A percentile compares a stretch with the other conserved stretches of the same genome.
Conservation (phyloP, 1,284 basidiomycete species). For the Irpex sp. region DNA sequence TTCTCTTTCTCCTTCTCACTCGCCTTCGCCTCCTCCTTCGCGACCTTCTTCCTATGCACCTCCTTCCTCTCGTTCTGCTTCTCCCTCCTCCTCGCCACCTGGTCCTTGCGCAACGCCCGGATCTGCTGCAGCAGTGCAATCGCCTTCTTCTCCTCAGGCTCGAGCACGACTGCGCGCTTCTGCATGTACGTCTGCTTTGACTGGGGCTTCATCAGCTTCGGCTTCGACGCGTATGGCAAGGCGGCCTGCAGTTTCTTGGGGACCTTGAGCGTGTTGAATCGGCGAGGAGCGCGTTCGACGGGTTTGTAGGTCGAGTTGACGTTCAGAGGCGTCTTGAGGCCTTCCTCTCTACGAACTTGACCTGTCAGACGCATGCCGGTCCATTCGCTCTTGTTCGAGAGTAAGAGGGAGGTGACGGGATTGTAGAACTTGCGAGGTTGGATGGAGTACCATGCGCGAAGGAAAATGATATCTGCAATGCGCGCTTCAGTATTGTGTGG, state of each 20-base stretch:
- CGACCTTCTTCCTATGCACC: slow-evolving; percentile 63
- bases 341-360: slow-evolving; percentile 82
- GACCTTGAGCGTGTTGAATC: slow-evolving; percentile 90
- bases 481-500: slow-evolving; percentile 1
- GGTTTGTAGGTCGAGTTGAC: slow-evolving; percentile 89
- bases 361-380: slow-evolving; percentile 95
- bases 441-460: slow-evolving; percentile 96
- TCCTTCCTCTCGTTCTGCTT: slow-evolving; percentile 77
- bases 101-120: slow-evolving; percentile 87
- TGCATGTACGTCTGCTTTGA: slow-evolving; percentile 80
- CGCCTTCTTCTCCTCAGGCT: slow-evolving; percentile 92
- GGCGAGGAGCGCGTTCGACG: slow-evolving; percentile 75
- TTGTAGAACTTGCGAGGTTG: slow-evolving; percentile 96
- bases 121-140: slow-evolving; percentile 95
- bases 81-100: slow-evolving; percentile 72
- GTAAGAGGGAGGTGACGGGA: slow-evolving; percentile 88
- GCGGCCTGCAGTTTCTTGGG: slow-evolving; percentile 87
- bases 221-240: slow-evolving; percentile 92
- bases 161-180: slow-evolving; percentile 91
- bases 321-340: slow-evolving; percentile 77
- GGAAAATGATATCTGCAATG: slow-evolving; percentile 83
- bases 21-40: slow-evolving; percentile 66
- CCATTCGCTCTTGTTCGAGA: slow-evolving; percentile 80
- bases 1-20: slow-evolving; percentile 76
- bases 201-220: slow-evolving; percentile 79